phyloP scores from a whole-genome alignment of 2,329 filamentous ascomycete genomes.

The Hansfordia pulvinata region DNA sequence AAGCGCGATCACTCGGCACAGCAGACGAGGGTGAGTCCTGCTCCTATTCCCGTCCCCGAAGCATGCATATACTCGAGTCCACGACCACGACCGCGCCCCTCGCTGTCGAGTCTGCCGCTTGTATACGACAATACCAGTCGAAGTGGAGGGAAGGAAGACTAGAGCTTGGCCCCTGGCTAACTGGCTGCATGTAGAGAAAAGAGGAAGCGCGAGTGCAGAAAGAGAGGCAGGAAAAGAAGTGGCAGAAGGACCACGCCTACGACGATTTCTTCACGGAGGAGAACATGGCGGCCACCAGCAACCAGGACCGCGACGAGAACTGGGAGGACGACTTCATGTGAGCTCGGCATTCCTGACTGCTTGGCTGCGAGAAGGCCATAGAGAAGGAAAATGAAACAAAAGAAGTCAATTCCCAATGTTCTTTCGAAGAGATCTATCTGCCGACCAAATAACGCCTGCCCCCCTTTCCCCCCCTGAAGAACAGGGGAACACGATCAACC shows the following conservation, averaged over 20 bases:
- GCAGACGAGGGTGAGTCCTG: slow-evolving; percentile 42
- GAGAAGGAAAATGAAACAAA: not conserved
- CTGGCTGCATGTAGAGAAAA: slow-evolving; percentile 42
- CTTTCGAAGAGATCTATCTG: no score
- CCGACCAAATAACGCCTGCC: no score
- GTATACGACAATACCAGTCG: no score
- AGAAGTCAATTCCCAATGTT: no score
- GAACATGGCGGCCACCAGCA: slow-evolving; percentile 62
- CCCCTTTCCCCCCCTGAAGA: no score
- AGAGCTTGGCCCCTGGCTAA: not conserved
- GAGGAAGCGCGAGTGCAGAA: slow-evolving; percentile 61
- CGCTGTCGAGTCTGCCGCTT: no score
- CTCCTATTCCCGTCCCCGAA: slow-evolving; percentile 1
- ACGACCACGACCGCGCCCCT: no score
- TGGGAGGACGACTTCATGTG: slow-evolving; percentile 94
- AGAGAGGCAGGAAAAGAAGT: slow-evolving; percentile 80
- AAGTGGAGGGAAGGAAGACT: not conserved
- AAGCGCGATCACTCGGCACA: slow-evolving; percentile 53
- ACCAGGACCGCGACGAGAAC: slow-evolving; percentile 66
- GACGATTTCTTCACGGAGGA: slow-evolving; percentile 84
- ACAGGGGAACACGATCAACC: no score
- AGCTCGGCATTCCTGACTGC: no score
- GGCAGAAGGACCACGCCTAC: slow-evolving; percentile 95
- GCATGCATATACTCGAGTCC: slow-evolving; percentile 2
- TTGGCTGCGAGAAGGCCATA: not conserved